A percentile compares a stretch with the other conserved stretches of the same genome.
These are phyloP conservation scores for Trametes cingulata DNA, from an alignment of 768 basidiomycete genomes.

Conservation along the genomic window DNA sequence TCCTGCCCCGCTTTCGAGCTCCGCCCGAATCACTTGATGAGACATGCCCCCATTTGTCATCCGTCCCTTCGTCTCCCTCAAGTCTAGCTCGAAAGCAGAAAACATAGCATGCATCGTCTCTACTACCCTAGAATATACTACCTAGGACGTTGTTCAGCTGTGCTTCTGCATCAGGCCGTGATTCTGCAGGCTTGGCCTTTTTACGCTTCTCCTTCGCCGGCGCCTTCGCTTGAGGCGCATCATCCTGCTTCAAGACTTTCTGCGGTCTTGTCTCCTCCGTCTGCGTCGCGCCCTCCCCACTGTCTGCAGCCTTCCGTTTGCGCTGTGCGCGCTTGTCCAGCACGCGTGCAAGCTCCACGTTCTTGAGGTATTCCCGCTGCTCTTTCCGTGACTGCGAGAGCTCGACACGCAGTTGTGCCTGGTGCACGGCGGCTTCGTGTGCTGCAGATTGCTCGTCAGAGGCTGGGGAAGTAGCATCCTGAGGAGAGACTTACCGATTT, in stretches of 20 bases:
- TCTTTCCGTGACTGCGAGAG: conserved; percentile 85
- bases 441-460: conserved; percentile 46
- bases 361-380: conserved; percentile 89
- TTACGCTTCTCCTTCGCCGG: conserved; percentile 25
- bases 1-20: conserved; percentile 38
- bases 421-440: conserved; percentile 87
- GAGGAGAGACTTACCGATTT: conserved; percentile 74
- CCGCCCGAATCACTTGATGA: conserved; percentile 32
- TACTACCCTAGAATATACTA: conserved; percentile 48
- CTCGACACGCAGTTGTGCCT: conserved; percentile 88
- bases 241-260: conserved; percentile 7
- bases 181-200: conserved; percentile 17
- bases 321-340: conserved; percentile 77
- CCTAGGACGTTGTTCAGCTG: conserved; percentile 48
- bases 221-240: neutral
- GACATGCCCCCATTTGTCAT: conserved; percentile 1
- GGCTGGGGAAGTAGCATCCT: neutral
- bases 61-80: conserved; percentile 11
- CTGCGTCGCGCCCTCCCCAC: neutral
- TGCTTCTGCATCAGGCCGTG: conserved; percentile 12
- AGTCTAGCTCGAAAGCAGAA: neutral
- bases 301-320: conserved; percentile 33
- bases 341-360: conserved; percentile 90
- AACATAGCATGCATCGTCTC: neutral
- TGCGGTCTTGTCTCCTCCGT: conserved; percentile 47